phyloP scores from a whole-genome alignment of 148 eudicot species.

The Camellia granthamiana region DNA sequence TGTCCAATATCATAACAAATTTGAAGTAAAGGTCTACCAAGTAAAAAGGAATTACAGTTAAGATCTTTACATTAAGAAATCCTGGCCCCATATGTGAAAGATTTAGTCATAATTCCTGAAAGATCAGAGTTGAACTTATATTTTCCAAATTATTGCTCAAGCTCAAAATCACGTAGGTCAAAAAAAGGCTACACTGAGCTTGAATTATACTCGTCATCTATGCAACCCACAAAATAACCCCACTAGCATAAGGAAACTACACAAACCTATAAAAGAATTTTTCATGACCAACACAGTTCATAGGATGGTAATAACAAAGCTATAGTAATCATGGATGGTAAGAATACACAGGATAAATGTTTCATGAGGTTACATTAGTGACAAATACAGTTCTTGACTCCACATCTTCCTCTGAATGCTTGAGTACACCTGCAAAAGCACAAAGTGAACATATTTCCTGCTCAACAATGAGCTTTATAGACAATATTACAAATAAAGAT shows the following conservation, averaged over 20 bases:
- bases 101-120: neutral
- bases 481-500: neutral
- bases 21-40: neutral
- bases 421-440: slow-evolving; percentile 40
- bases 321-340: slow-evolving; percentile 1
- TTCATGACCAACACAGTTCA: neutral
- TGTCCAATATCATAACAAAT: neutral
- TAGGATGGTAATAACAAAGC: neutral
- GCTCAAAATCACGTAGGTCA: neutral
- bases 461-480: slow-evolving; percentile 7
- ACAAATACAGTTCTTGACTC: slow-evolving; percentile 42
- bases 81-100: neutral
- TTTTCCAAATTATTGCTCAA: slow-evolving; percentile 4
- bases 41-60: neutral
- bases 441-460: slow-evolving; percentile 18
- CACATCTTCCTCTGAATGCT: slow-evolving; percentile 29
- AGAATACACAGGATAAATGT: slow-evolving; percentile 13
- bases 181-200: slow-evolving; percentile 1
- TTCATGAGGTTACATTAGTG: slow-evolving; percentile 37
- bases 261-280: neutral
- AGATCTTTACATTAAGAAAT: neutral
- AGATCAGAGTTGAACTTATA: neutral
- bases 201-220: neutral
- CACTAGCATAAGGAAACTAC: neutral
- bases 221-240: neutral